Base-by-base conservation (phyloP, 768 basidiomycete genomes). In the Lyophyllum atratum region DNA sequence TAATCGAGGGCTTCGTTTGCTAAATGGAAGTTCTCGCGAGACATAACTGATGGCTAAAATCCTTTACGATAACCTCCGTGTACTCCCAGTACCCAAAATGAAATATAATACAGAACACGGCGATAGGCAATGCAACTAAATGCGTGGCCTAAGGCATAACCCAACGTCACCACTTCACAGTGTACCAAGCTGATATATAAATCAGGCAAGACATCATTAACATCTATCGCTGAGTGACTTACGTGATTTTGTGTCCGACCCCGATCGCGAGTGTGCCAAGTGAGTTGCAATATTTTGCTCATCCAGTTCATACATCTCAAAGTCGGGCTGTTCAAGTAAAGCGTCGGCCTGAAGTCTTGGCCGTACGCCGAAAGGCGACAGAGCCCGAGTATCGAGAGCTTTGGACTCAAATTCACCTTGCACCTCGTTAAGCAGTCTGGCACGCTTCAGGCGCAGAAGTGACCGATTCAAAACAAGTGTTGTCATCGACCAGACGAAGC, bases 401-500 rank as follows among this genome's bases (percentile, higher is more conserved):
- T 25, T 22, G 43, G 19, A 22, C 12, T 24, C 43, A 2, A 25
- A 7, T 9, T 11, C 22, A 12, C 21, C 15, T 9, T 15, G 22
- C 22, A 45, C 6, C 43, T 49, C 61, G 33, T 63, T 46, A 26
- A 63, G 39, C 22, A 57, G 46, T 21, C 58, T 55, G 5, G 59
- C 65, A 1, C 47, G 53, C 42, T 60, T 68, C 53, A 74, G 58
- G 54, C 63, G 61, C 22, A 74, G 65, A 29, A 74, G 66, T 5
- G 71, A 69, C 37, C 74, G 70, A 57, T 68, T 71, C 46, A 73
- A 65, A 29, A 74, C 51, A 1, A 69, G 64, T 3, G 71, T 70
- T 10, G 68, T 70, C 68, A 70, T 68, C 3, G 72, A 63, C 73
- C 73, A 75, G 19, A 70, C 62, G 58, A 72, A 70, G 55, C 74